Evolutionary conservation across 495 filamentous ascomycete genomes (phyloP), one percentile per base, ranked within the genome.

Genomic region (Lineolata rhizophorae): DNA sequence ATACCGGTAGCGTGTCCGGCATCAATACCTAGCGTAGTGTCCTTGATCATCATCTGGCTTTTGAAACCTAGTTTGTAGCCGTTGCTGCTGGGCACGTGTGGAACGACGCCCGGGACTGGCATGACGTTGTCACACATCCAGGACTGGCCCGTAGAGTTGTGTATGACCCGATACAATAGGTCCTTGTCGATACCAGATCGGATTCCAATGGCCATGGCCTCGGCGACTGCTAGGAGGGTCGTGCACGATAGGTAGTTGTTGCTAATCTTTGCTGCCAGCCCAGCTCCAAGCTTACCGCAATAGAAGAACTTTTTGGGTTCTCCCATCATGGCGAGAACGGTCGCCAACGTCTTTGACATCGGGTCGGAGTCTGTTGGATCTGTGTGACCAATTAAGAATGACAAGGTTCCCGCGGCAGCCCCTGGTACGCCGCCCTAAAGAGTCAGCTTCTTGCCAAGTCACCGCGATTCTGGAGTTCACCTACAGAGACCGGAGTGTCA

Each of bases 241-340:
- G 50, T 52, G 10, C 52, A 47, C 20, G 37, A 43, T 30, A 55
- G 47, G 42, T 57, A 57, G 38, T 57, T 57, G 35, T 55, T 57
- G 31, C 48, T 49, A 19, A 57, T 50, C 42, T 57, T 57, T 29
- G 53, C 52, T 4, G 47, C 47, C 0, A 52, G 51, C 5, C 54
- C 54, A 1, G 49, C 36, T 3, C 52, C 50, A 0, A 53, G 44
- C n/a, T 35, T 35, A 5, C 48, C 47, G 29, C 51, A 50, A 18
- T 50, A 44, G 32, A 53, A 55, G 31, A 49, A 46, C 6, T 47
- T 47, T 14, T 39, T 24, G 3, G 36, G 33, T n/a, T 42, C 34
- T 9, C 51, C 51, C 32, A 57, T 48, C 30, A 39, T 33, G 16
- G 21, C 24, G 11, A 46, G n/a, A n/a, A n/a, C n/a, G n/a, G n/a